Evolutionary conservation across 164 flowering plant species (phyloP).

Genomic region (Litsea cubeba): DNA sequence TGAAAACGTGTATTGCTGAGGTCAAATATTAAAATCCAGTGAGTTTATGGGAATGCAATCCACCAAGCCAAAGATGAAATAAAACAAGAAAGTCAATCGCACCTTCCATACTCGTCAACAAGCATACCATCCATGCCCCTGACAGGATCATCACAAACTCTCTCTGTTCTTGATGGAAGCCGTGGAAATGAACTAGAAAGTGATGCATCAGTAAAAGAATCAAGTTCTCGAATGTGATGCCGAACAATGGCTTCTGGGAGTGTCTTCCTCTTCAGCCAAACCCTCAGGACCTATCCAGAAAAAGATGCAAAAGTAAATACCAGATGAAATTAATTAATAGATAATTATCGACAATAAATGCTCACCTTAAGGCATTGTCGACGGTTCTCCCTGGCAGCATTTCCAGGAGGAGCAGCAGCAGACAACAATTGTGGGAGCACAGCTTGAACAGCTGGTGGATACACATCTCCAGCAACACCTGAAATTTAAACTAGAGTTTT

Average conservation of each 20-base stretch:
- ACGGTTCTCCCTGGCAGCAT: constrained; percentile 72
- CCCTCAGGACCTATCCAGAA: constrained; percentile 67
- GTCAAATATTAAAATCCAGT: constrained; percentile 14
- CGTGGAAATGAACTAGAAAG: constrained; percentile 46
- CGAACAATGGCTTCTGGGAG: constrained; percentile 74
- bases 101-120: constrained; percentile 99
- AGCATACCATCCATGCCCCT: constrained; percentile 94
- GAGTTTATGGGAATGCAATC: background rate
- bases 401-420: constrained; percentile 96
- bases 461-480: constrained; percentile 68
- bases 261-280: constrained; percentile 82
- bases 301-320: background rate
- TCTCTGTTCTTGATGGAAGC: constrained; percentile 64
- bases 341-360: background rate
- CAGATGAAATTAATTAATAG: background rate
- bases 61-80: background rate
- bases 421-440: constrained; percentile 67
- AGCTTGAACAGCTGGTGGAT: constrained; percentile 66
- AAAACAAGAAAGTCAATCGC: constrained; percentile 5
- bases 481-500: constrained; percentile 17
- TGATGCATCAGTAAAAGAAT: constrained; percentile 40
- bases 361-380: constrained; percentile 87
- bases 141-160: constrained; percentile 84
- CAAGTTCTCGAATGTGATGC: constrained; percentile 77
- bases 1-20: constrained; percentile 91